These are phyloP conservation scores for Toxicodendron radicans DNA, from an alignment of 345 rosid genomes.

Conservation along the genomic window DNA sequence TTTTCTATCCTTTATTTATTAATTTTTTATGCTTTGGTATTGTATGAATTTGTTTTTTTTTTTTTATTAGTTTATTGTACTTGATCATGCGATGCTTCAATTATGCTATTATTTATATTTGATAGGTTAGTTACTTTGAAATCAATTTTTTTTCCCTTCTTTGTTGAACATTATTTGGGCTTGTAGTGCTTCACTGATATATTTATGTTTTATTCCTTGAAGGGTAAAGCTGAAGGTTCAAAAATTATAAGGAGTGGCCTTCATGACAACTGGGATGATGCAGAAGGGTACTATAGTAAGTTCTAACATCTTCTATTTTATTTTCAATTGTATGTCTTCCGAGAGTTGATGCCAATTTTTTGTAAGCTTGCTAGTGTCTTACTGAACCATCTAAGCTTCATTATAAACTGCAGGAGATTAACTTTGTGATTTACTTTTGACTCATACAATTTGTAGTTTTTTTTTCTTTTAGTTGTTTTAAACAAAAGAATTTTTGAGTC, in stretches of 20 bases:
- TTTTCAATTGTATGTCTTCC: not conserved
- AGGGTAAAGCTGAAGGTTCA: constrained; percentile 73
- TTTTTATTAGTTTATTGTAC: not conserved
- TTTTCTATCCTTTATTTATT: not conserved
- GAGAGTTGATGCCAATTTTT: not conserved
- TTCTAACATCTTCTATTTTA: constrained; percentile 4
- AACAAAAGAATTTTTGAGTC: too few relatives aligned
- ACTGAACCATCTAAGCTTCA: not conserved
- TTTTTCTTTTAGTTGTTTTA: not conserved
- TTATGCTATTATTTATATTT: not conserved
- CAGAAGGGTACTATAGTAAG: constrained; percentile 98
- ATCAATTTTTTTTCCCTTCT: not conserved
- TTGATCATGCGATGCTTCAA: not conserved
- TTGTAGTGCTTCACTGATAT: not conserved
- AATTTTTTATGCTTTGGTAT: not conserved
- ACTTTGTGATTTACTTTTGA: not conserved
- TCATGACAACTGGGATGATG: constrained; percentile 99
- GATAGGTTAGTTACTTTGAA: not conserved
- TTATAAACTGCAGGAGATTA: not conserved
- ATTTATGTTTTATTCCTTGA: constrained; percentile 31
- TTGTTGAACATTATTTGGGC: not conserved
- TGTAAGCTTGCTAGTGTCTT: not conserved
- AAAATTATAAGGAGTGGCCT: constrained; percentile 78
- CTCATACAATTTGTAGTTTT: not conserved
- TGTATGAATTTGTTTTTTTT: not conserved